Evolutionary conservation across 106 monocot genomes (phyloP).

Genomic region (Allium fistulosum): DNA sequence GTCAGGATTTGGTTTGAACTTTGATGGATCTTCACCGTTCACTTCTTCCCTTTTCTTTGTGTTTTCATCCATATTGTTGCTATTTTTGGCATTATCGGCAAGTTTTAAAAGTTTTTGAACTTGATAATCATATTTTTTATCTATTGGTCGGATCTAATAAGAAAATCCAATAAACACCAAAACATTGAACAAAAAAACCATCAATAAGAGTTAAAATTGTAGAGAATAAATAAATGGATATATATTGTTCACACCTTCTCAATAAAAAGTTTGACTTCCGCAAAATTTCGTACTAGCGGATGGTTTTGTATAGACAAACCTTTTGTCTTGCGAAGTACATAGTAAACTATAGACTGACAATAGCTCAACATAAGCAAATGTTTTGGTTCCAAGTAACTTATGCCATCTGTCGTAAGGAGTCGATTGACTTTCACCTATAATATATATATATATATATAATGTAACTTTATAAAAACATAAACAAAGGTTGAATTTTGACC

Average conservation of each 20-base stretch:
- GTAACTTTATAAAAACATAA: no score
- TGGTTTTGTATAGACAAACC: slow-evolving; percentile 61
- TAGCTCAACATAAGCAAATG: slow-evolving; percentile 68
- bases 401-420: slow-evolving; percentile 70
- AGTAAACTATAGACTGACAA: slow-evolving; percentile 83
- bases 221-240: neutral
- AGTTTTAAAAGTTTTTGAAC: slow-evolving; percentile 67
- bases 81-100: slow-evolving; percentile 27
- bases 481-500: no score
- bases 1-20: slow-evolving; percentile 76
- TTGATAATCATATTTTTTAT: slow-evolving; percentile 92
- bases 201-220: neutral
- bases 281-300: slow-evolving; percentile 68
- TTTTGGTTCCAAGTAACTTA: slow-evolving; percentile 89
- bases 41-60: slow-evolving; percentile 15
- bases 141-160: slow-evolving; percentile 76
- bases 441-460: no score
- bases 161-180: neutral
- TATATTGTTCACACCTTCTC: slow-evolving; percentile 53
- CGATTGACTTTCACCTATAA: slow-evolving; percentile 59
- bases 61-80: slow-evolving; percentile 8
- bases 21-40: slow-evolving; percentile 51
- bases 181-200: neutral
- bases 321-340: slow-evolving; percentile 73
- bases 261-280: slow-evolving; percentile 78